Evolutionary conservation across 768 basidiomycete genomes (phyloP), one percentile per base, ranked within the genome.

Genomic region (Chalciporus piperatus): DNA sequence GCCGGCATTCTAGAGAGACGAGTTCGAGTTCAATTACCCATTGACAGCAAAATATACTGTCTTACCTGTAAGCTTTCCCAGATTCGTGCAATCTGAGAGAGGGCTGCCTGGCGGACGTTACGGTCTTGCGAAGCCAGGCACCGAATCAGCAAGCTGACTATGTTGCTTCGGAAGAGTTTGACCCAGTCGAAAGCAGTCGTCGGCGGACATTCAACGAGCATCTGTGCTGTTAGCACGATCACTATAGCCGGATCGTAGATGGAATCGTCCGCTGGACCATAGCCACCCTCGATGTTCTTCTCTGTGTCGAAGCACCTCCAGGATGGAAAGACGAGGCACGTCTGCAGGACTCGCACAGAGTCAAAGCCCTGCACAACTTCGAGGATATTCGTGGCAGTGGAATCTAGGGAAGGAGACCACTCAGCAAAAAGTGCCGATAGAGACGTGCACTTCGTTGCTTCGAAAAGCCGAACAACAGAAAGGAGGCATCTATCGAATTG

Each of bases 201-300:
- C 1, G 83, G 85, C 14, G 69, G 75, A 46, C 74, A 76, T 32
- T 86, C 82, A 2, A 71, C 69, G n/a, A 94, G 71, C 65, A 83
- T 79, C 45, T 84, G 78, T 5, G 79, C 77, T 32, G 85, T 80
- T n/a, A 93, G 70, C 3, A 84, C 71, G 32, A 88, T 68, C 14
- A 92, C 61, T 67, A 95, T 91, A 1, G 84, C 63, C 9, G 94
- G 92, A 62, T 98, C 94, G 59, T 94, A 97, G 27, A 85, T 64
- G 9, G 69, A 71, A 12, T 63, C 64, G 14, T 79, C 76, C 22
- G 69, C 65, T 0, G 47, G 41, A 0, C 32, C 58, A 23, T 68
- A 61, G 19, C 55, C 56, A 22, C 22, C 22, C 22, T 22, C 22
- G 22, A 22, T 9, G 59, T 43, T 3, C 60, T 50, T 56, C 33